Evolutionary conservation across 176 grass and related monocot species (phyloP), one percentile per base, ranked within the genome.

Genomic region (Lolium perenne): DNA sequence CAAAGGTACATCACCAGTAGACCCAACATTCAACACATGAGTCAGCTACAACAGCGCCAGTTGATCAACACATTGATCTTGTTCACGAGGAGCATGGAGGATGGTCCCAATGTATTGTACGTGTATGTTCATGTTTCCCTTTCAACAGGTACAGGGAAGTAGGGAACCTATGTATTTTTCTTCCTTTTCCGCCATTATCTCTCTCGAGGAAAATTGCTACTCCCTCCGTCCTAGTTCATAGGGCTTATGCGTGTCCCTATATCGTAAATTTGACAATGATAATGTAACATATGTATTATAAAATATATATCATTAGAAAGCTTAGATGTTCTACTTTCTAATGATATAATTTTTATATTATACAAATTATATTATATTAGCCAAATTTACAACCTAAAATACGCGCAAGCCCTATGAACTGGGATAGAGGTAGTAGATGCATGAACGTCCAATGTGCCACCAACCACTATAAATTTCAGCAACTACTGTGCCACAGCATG

Each of bases 21-120:
- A 76, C 3, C 14, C 8, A 76, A 54, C 25, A 17, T 76, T 55
- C 8, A 76, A 76, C 49, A 32, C 73, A 76, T 76, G 73, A 76
- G 23, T 76, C 74, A 55, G 74, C 73, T 17, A 16, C 49, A 35
- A 5, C 38, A 60, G 77, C 23, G 38, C 3, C 17, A 10, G 38
- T 38, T 16, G 15, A 17, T 55, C 53, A 0, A 7, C 6, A 17
- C 38, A 32, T 50, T 22, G 3, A 21, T 14, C 57, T 49, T 62
- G 3, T 23, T 76, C 25, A 75, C 49, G 47, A 21, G 21, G n/a
- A 38, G 43, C 13, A 0, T 16, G 62, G 6, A 21, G 6, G 7
- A 74, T 47, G 58, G 41, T 8, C 73, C 45, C 46, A 6, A 0
- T 65, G 17, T 0, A 23, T 14, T 15, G 38, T 41, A 22, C 10